Conservation (phyloP, 2,329 filamentous ascomycete species). For the Xylaria sp. region DNA sequence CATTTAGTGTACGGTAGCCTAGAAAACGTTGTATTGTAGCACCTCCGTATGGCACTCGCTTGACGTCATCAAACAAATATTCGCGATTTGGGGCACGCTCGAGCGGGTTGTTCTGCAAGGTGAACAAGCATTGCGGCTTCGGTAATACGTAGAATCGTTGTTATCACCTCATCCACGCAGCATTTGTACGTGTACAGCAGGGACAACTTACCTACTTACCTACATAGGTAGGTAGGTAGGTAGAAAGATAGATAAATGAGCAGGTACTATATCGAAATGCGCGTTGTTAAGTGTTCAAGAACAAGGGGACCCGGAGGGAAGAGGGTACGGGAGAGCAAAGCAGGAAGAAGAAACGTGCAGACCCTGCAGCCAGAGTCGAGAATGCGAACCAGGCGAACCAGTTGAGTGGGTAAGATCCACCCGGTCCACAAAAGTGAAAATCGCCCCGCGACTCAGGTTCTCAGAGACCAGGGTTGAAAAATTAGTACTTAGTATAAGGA, state of each 20-base stretch:
- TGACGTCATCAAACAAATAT: neutral
- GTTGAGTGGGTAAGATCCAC: too few relatives aligned
- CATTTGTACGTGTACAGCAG: neutral
- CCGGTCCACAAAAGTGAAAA: too few relatives aligned
- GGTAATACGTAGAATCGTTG: neutral
- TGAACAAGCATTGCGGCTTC: neutral
- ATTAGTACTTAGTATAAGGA: too few relatives aligned
- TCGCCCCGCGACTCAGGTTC: too few relatives aligned
- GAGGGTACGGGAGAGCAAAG: too few relatives aligned
- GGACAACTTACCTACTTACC: too few relatives aligned
- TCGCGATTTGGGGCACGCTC: neutral
- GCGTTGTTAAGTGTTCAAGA: constrained; percentile 3
- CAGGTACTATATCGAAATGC: constrained; percentile 1
- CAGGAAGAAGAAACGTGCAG: too few relatives aligned
- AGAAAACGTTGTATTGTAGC: neutral
- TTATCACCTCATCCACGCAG: neutral
- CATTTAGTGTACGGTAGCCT: neutral
- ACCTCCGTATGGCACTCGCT: neutral
- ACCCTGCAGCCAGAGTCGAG: too few relatives aligned
- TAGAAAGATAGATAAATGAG: too few relatives aligned
- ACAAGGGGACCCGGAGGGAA: too few relatives aligned
- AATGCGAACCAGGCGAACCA: too few relatives aligned
- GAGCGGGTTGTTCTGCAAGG: neutral
- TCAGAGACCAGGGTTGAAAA: too few relatives aligned
- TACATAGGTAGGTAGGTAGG: neutral